Evolutionary conservation across 495 filamentous ascomycete species (phyloP), one percentile per base, ranked within the genome.

Genomic region (Penicillium pancosmium): DNA sequence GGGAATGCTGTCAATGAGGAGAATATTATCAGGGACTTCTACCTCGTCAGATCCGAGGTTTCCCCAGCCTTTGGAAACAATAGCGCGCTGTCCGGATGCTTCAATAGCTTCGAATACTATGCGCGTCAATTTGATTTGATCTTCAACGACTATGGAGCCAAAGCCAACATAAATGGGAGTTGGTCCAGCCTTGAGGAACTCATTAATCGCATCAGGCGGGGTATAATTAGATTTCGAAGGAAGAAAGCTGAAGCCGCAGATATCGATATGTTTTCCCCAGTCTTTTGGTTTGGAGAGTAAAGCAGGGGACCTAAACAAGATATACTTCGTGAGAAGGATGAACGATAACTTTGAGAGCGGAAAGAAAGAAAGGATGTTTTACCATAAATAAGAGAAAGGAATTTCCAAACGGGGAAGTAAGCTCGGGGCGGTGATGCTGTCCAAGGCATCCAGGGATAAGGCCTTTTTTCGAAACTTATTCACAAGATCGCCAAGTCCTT

Each of bases 21-120:
- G 90, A n/a, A 92, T 82, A 23, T 82, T 82, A 0, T 90, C 83
- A 0, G 86, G 87, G 10, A 86, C 67, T 2, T 79, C 80, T 0
- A 87, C 64, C 0, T 59, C 43, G 46, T 91, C 85, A 0, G 80
- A 83, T 21, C 89, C 90, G 4, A 93, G 67, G 0, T 87, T 87
- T 33, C 90, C 88, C 91, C 91, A 94, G 15, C 91, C 90, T 64
- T 90, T 89, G 0, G 89, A 92, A 3, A 95, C 82, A 1, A 95
- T 70, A 3, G 89, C 91, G 19, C 91, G 82, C 15, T 89, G 84
- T 3, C 89, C 89, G 1, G 83, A 78, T 31, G 77, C 75, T 47
- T 80, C 71, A 5, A 92, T 79, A 1, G 88, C 90, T 23, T 89
- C 83, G 36, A 91, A 88, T 3, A 93, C 86, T 31, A 81, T 78